Percentiles rank a stretch among this genome's conserved stretches.
Conservation (phyloP, 352 stramenopile species). For the Phytophthora sp. region DNA sequence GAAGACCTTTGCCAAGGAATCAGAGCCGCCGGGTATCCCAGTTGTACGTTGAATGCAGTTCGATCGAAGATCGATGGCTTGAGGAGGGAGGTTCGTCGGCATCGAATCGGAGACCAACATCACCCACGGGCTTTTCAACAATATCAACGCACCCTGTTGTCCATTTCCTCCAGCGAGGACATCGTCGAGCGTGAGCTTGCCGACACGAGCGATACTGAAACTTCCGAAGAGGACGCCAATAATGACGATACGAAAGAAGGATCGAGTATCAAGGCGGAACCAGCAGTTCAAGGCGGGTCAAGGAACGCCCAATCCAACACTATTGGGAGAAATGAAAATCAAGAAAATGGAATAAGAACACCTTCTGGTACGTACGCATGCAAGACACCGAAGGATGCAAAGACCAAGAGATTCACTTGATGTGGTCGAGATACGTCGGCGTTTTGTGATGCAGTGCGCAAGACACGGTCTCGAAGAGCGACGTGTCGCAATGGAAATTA, state of each 20-base stretch:
- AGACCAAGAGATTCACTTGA: too few species aligned
- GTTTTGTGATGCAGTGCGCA: too few species aligned
- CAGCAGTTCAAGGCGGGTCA: not conserved
- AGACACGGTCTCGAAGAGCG: too few species aligned
- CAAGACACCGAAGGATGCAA: too few species aligned
- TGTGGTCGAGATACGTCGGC: too few species aligned
- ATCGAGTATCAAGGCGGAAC: not conserved
- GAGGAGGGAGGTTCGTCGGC: not conserved
- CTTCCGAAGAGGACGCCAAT: not conserved
- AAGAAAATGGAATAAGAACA: not conserved
- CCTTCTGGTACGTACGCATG: not conserved
- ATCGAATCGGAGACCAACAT: not conserved
- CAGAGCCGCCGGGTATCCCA: not conserved
- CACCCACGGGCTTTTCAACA: not conserved
- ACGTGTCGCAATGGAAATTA: too few species aligned
- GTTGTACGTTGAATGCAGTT: not conserved
- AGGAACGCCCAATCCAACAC: not conserved
- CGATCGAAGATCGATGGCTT: not conserved
- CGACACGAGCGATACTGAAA: too few species aligned
- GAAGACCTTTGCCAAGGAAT: not conserved
- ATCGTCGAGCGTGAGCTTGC: not conserved
- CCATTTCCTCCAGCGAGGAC: not conserved
- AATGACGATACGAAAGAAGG: not conserved
- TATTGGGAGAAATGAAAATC: not conserved
- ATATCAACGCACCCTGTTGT: not conserved